These are phyloP conservation scores for Podosphaera aphanis DNA, from an alignment of 2,329 filamentous ascomycete species.

Conservation along the genomic window DNA sequence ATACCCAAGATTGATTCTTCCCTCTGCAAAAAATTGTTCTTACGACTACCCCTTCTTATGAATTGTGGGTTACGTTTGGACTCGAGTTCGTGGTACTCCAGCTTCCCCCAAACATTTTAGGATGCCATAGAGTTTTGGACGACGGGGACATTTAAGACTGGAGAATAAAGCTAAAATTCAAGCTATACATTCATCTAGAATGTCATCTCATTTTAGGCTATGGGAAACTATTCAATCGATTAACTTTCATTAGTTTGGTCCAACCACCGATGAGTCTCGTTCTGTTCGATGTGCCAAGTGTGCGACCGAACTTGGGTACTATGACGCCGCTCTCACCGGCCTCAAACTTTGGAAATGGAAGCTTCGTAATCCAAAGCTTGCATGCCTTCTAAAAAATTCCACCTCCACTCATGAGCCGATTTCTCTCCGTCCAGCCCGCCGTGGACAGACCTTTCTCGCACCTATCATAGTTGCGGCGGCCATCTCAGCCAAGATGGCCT, in stretches of 20 bases:
- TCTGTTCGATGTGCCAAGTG: not conserved
- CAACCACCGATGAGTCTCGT: too few relatives aligned
- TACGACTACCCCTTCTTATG: conserved; percentile 18
- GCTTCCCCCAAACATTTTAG: too few relatives aligned
- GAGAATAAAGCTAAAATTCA: too few relatives aligned
- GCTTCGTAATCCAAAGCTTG: not conserved
- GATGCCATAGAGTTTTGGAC: too few relatives aligned
- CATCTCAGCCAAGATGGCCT: not conserved
- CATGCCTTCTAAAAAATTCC: not conserved
- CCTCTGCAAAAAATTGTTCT: conserved; percentile 6
- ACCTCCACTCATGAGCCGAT: not conserved
- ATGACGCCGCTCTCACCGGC: not conserved
- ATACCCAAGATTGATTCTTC: conserved; percentile 35
- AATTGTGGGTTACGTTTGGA: conserved; percentile 19
- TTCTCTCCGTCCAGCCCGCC: not conserved
- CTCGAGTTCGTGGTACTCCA: too few relatives aligned
- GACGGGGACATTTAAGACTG: too few relatives aligned
- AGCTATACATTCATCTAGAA: too few relatives aligned
- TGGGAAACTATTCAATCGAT: conserved; percentile 1
- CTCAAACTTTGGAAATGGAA: conserved; percentile 1
- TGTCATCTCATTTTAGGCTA: too few relatives aligned
- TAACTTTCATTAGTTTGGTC: not conserved
- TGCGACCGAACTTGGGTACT: conserved; percentile 1
- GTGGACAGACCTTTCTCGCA: not conserved
- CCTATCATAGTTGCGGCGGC: not conserved